Base-by-base conservation (phyloP, 192 early-diverging fungal genomes). In the Coemansia asiatica region DNA sequence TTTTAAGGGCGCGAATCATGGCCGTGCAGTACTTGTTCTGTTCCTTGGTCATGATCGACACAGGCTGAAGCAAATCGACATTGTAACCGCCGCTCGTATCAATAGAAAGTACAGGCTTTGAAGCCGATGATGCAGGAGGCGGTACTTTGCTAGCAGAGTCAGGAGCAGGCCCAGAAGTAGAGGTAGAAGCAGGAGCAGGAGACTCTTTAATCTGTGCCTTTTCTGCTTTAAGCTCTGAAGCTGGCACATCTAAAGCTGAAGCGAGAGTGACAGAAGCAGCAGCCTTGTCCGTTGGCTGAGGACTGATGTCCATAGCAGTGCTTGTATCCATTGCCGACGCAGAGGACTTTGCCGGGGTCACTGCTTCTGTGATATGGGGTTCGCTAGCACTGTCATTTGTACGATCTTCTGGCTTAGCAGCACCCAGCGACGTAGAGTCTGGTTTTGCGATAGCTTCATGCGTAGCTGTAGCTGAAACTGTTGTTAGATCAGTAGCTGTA, bases 1-100 rank as follows among this genome's bases (percentile, higher is more conserved):
- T 84, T 61, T 92, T 92, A 35, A 95, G 73, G 7, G 85, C 82
- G 29, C 86, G 86, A 26, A 96, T 72, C 64, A 94, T 88, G 16
- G 89, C 87, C 12, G 69, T 76, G 74, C 90, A 90, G 71, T 89
- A 94, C 69, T 94, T 95, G 56, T 91, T 75, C 74, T 97, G 94
- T 47, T 94, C 91, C 59, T 87, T 86, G 47, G 87, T 84, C 85
- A 93, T 90, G 22, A 81, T 72, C 15, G 48, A 66, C 49, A 26
- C 31, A 8, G 40, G 22, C 21, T 67, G 56, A 28, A n/a, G n/a
- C 28, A 47, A 21, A 12, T 59, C 31, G 31, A 56, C n/a, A 46
- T 40, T 19, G 29, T 40, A 26, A 44, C 63, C 63, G 19, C 38
- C 63, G 6, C 63, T 54, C 2, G 31, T 29, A 25, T 47, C 55